Percentiles rank a stretch among this genome's conserved stretches.
These are phyloP conservation scores for Cornus suecica DNA, from an alignment of 148 eudicot genomes.

Conservation along the genomic window DNA sequence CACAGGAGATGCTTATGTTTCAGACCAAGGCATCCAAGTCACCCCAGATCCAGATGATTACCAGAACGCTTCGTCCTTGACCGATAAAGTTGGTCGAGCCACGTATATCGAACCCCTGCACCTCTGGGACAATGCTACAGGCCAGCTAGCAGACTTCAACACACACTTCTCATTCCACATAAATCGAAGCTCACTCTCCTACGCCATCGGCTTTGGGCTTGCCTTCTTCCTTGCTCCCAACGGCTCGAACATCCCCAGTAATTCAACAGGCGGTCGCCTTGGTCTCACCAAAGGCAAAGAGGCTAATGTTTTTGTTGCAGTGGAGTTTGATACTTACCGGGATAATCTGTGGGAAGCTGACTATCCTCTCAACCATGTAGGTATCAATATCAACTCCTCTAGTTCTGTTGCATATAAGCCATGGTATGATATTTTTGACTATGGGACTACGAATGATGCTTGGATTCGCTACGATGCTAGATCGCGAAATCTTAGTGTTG, in stretches of 20 bases:
- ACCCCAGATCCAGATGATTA: not conserved
- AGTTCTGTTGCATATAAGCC: not conserved
- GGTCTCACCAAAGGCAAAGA: not conserved
- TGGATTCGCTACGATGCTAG: constrained; percentile 4
- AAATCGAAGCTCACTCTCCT: not conserved
- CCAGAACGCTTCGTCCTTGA: no score
- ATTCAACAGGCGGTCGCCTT: not conserved
- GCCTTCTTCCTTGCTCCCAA: constrained; percentile 21
- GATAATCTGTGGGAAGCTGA: not conserved
- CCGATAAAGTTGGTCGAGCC: not conserved
- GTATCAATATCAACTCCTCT: not conserved
- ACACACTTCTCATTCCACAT: constrained; percentile 11
- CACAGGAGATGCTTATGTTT: not conserved
- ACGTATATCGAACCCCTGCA: not conserved
- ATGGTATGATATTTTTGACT: not conserved
- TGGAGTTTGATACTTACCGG: constrained; percentile 10
- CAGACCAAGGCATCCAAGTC: not conserved
- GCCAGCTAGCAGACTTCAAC: not conserved
- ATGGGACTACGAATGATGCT: constrained; percentile 1
- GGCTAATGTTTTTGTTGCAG: constrained; percentile 15
- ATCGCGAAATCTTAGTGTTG: not conserved
- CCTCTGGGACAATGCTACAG: constrained; percentile 2
- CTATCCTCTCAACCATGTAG: no score
- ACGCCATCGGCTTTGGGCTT: constrained; percentile 9
- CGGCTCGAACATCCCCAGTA: not conserved